phyloP scores from a whole-genome alignment of 805 yeast species.

The Saturnispora dispora region DNA sequence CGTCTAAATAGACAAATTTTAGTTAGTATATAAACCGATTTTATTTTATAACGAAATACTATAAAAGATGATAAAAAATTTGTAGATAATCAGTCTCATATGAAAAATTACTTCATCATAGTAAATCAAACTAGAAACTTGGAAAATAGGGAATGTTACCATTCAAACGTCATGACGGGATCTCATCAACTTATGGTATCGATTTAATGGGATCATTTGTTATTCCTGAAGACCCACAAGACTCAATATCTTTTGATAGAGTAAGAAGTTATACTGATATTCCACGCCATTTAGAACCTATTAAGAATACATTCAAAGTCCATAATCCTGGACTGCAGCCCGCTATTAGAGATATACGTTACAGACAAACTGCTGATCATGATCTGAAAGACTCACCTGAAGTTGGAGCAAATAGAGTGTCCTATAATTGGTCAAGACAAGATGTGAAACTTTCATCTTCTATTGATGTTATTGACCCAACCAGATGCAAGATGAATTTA shows the following conservation, averaged over 20 bases:
- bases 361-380: background rate
- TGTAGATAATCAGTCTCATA: background rate
- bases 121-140: background rate
- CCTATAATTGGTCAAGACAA: background rate
- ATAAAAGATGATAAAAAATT: background rate
- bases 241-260: conserved; percentile 3
- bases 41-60: background rate
- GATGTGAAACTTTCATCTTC: background rate
- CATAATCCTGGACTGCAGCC: background rate
- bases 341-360: background rate
- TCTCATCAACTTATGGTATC: conserved; percentile 7
- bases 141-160: conserved; percentile 1
- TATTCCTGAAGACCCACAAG: conserved; percentile 4
- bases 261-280: conserved; percentile 2
- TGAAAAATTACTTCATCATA: background rate
- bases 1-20: conserved; percentile 17
- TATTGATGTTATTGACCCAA: conserved; percentile 3
- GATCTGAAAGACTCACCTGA: conserved; percentile 1
- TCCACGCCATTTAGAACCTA: conserved; percentile 4
- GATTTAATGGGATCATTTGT: background rate
- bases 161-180: background rate
- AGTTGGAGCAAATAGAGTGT: background rate
- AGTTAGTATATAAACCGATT: background rate
- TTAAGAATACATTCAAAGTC: background rate
- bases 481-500: background rate